These are phyloP conservation scores for Dorcoceras hygrometricum DNA, from an alignment of 257 asterid species.

Conservation along the genomic window DNA sequence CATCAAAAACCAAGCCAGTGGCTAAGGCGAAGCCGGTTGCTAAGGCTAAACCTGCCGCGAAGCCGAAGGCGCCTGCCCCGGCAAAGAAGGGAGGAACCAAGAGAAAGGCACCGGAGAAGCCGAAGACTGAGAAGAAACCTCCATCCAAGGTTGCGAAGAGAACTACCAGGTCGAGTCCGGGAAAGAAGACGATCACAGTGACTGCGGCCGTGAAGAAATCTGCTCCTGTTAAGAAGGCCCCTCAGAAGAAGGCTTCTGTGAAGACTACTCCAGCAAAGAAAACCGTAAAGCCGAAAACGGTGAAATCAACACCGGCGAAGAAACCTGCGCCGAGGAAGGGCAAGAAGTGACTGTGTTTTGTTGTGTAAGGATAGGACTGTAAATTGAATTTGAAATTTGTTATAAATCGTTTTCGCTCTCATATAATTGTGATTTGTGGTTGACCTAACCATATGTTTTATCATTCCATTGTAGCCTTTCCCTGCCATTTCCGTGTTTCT, in stretches of 20 bases:
- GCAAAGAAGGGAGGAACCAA: conserved; percentile 37
- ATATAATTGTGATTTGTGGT: no score
- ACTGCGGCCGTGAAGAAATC: conserved; percentile 20
- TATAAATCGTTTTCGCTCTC: no score
- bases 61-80: conserved; percentile 2
- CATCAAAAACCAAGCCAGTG: background rate
- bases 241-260: conserved; percentile 23
- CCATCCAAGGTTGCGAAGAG: conserved; percentile 57
- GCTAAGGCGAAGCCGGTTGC: conserved; percentile 19
- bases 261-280: conserved; percentile 25
- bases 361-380: conserved; percentile 49
- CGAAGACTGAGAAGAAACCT: conserved; percentile 41
- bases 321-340: conserved; percentile 39
- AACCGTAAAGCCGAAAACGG: conserved; percentile 33
- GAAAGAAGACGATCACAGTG: conserved; percentile 24
- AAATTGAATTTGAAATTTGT: conserved; percentile 15
- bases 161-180: conserved; percentile 42
- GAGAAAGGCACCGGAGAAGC: conserved; percentile 43
- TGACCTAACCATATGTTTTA: no score
- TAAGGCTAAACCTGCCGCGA: background rate
- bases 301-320: conserved; percentile 46
- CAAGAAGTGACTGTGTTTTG: conserved; percentile 48
- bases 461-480: no score
- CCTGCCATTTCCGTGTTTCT: background rate
- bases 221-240: conserved; percentile 32